phyloP scores from a whole-genome alignment of 2,329 filamentous ascomycete genomes.

The Epichloe brachyelytri region DNA sequence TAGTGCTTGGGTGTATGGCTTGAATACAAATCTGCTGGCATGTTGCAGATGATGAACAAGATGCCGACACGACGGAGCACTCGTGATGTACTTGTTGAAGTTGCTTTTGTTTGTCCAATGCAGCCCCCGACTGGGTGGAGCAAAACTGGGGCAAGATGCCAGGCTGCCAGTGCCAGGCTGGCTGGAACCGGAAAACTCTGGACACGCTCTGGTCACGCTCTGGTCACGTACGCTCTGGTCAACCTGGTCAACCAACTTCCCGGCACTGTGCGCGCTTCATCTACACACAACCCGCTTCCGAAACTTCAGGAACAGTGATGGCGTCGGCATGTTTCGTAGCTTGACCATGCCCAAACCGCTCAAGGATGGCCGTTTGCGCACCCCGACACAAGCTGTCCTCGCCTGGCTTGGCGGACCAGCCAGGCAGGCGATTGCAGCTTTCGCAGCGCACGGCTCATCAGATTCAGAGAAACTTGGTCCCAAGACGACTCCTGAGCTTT shows the following conservation, averaged over 20 bases:
- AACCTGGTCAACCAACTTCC: no score
- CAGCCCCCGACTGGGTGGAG: no score
- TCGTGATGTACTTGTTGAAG: no score
- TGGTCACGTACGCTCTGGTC: no score
- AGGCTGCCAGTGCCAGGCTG: no score
- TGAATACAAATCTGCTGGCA: not conserved
- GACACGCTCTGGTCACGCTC: no score
- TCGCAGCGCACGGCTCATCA: conserved; percentile 17
- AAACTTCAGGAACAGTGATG: conserved; percentile 12
- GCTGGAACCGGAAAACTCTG: no score
- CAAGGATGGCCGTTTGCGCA: conserved; percentile 4
- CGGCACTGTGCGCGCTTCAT: not conserved
- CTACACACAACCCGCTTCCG: not conserved
- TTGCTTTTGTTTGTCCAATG: no score
- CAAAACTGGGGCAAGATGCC: no score
- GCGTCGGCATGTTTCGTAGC: conserved; percentile 16
- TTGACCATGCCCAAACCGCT: conserved; percentile 5
- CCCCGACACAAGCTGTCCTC: not conserved
- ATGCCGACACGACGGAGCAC: not conserved
- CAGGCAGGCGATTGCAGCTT: conserved; percentile 20
- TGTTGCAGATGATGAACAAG: not conserved
- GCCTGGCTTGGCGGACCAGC: conserved; percentile 31
- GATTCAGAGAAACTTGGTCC: conserved; percentile 30
- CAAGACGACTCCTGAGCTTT: conserved; percentile 44
- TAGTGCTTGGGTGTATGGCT: not conserved